Evolutionary conservation across 495 filamentous ascomycete species (phyloP), one percentile per base, ranked within the genome.

Genomic region (Daldinia decipiens): DNA sequence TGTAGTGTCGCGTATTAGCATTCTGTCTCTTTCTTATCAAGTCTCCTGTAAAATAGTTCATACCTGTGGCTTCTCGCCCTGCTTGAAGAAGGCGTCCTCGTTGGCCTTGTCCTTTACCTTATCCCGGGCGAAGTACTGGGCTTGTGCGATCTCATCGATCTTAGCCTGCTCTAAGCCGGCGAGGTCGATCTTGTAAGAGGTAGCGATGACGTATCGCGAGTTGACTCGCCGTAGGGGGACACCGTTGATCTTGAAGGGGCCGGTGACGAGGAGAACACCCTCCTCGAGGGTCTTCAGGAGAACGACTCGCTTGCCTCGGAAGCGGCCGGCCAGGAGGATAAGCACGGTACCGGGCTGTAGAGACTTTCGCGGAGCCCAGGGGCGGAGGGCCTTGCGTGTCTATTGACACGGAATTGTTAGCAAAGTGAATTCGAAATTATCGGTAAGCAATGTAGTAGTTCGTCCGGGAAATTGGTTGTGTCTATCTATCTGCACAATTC

Each of bases 231-330:
- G 90, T 77, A 99, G 91, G 69, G 96, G 96, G 68, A 99, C 96
- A 84, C 96, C 96, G 86, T 99, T 99, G 87, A 98, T 90, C 91
- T 97, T 98, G 91, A 98, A 99, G 79, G 96, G 96, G 74, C 96
- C 96, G 78, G 96, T 99, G 74, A 99, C 92, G 78, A 99, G 93
- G 79, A 99, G 93, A 70, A 98, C 92, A 83, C 96, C 96, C 86
- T 97, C 92, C 77, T 91, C 84, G 79, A 99, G 93, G 85, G 90
- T 87, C 88, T 98, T 98, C 82, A 99, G 92, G 82, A 97, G 94
- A 79, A 99, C 86, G 78, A 99, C 96, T 80, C 96, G 96, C 92
- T 98, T 98, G 87, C 96, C 96, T 77, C 96, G 95, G 92, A 98
- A 99, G 79, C 96, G 95, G 77, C 96, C 96, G 83, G 96, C 95